Evolutionary conservation across 345 rosid genomes (phyloP), one percentile per base, ranked within the genome.

Genomic region (Trapa bicornis): DNA sequence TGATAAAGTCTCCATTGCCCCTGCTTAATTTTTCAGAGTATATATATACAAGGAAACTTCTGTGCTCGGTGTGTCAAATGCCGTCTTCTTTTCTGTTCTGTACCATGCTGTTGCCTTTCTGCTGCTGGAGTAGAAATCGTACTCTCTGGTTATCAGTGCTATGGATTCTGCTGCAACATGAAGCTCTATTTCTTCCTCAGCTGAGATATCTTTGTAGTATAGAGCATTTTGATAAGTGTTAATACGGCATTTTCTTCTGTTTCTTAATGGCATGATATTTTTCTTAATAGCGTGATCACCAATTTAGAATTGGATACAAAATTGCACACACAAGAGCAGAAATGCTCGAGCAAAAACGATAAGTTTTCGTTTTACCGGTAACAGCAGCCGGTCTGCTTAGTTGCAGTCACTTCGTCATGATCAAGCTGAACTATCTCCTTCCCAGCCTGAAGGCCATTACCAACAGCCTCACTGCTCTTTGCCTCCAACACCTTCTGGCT

Each of bases 1-100:
- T 70, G 94, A 88, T 2, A 90, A 76, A 81, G 97, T 88, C 65
- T 93, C 94, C 15, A 85, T 93, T 71, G 96, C 98, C 33, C 94
- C 97, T 17, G 91, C 98, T 70, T 93, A 77, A 64, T 43, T 11
- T 37, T 12, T 61, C 14, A 42, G 29, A 22, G 29, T 22, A 2
- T 45, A 9, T 65, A 16, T 8, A 41, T 38, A 3, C 15, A 22
- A 29, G 11, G 37, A 35, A 58, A 42, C 38, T 32, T 29, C 67
- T 41, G 6, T 32, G 32, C 37, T 35, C 37, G 63, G 37, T 58
- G 35, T 58, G 37, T 58, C 35, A 9, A 1, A 14, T 2, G 16
- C 16, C 5, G 10, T 50, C 54, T 50, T 50, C 54, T 50, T 22
- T 50, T 11, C 54, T 54, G 60, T n/a, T n/a, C 35, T 29, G 8